phyloP scores from a whole-genome alignment of 768 basidiomycete genomes.

The Amylocystis lapponica region DNA sequence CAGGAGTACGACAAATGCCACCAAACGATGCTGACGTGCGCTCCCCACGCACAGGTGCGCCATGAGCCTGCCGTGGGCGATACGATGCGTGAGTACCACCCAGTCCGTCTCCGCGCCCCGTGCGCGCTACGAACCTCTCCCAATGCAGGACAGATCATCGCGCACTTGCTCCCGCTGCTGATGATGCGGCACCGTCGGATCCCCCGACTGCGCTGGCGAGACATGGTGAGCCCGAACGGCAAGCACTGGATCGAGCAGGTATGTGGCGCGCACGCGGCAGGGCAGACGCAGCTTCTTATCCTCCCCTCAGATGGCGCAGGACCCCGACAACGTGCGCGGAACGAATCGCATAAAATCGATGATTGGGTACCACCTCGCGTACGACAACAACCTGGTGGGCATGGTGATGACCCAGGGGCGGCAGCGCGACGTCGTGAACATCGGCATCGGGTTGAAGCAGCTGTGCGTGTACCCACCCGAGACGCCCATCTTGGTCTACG shows the following conservation, averaged over 20 bases:
- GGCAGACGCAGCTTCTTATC: neutral
- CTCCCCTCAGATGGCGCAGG: slow-evolving; percentile 27
- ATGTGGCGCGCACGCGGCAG: slow-evolving; percentile 11
- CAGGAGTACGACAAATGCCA: slow-evolving; percentile 74
- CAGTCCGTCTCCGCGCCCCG: neutral
- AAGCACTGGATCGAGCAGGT: slow-evolving; percentile 86
- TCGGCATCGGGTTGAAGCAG: slow-evolving; percentile 75
- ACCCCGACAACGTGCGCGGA: slow-evolving; percentile 53
- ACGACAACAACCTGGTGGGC: slow-evolving; percentile 65
- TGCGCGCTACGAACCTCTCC: slow-evolving; percentile 3
- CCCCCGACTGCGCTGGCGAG: slow-evolving; percentile 69
- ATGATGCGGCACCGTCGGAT: slow-evolving; percentile 85
- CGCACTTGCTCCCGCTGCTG: slow-evolving; percentile 69
- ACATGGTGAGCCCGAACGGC: slow-evolving; percentile 51
- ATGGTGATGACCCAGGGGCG: slow-evolving; percentile 84
- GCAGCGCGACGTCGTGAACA: slow-evolving; percentile 70
- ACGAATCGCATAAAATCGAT: slow-evolving; percentile 64
- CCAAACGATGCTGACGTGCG: slow-evolving; percentile 53
- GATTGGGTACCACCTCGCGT: slow-evolving; percentile 75
- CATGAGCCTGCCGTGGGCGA: slow-evolving; percentile 56
- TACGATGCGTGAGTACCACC: slow-evolving; percentile 52
- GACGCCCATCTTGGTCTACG: slow-evolving; percentile 54
- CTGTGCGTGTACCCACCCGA: slow-evolving; percentile 57
- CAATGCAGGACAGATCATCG: slow-evolving; percentile 58
- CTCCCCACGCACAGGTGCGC: slow-evolving; percentile 47